Evolutionary conservation across 2,329 filamentous ascomycete species (phyloP).

Genomic region (Nemania diffusa): DNA sequence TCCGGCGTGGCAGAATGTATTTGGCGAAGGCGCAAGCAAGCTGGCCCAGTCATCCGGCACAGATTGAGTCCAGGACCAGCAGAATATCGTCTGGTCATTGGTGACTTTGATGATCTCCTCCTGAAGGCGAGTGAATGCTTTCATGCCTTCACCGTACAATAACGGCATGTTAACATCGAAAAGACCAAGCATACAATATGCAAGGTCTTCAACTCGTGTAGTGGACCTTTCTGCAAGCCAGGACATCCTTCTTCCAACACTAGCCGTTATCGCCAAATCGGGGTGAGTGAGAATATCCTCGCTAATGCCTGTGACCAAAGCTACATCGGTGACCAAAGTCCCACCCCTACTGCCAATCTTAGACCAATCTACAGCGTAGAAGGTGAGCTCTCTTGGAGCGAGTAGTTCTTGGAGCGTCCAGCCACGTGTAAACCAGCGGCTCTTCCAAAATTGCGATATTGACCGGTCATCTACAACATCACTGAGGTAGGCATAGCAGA

Average conservation of each 20-base stretch:
- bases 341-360: neutral
- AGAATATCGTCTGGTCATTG: neutral
- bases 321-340: neutral
- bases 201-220: neutral
- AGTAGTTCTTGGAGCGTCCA: neutral
- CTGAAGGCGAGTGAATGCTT: neutral
- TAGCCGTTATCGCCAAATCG: neutral
- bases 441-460: neutral
- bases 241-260: neutral
- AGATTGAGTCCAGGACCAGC: too few relatives aligned
- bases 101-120: neutral
- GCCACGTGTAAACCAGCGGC: too few relatives aligned
- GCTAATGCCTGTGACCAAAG: neutral
- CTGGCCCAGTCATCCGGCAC: too few relatives aligned
- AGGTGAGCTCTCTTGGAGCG: neutral
- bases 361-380: neutral
- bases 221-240: neutral
- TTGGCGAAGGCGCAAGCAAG: too few relatives aligned
- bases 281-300: neutral
- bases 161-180: slow-evolving; percentile 2
- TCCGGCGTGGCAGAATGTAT: too few relatives aligned
- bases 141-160: neutral
- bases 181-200: neutral
- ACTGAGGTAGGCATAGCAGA: neutral
- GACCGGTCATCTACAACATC: neutral